phyloP scores from a whole-genome alignment of 2,329 filamentous ascomycete species.

The Phialocephala subalpina region DNA sequence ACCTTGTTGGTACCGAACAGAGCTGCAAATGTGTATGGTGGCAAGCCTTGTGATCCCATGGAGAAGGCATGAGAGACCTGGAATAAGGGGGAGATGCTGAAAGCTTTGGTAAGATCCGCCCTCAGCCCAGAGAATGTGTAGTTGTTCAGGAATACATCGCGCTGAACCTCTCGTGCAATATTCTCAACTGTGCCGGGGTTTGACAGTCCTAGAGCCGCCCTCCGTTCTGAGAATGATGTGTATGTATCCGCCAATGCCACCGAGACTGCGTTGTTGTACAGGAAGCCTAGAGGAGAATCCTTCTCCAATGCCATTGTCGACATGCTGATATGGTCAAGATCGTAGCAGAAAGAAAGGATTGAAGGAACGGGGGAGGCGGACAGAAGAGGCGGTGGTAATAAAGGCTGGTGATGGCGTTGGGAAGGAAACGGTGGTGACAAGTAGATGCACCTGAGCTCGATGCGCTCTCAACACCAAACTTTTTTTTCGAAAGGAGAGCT shows the following conservation, averaged over 20 bases:
- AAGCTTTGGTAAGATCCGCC: constrained; percentile 95
- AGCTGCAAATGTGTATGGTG: constrained; percentile 93
- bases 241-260: constrained; percentile 78
- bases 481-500: constrained; percentile 30
- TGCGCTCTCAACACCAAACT: constrained; percentile 15
- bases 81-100: constrained; percentile 93
- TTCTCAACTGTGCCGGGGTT: constrained; percentile 95
- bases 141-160: constrained; percentile 95
- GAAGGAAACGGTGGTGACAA: constrained; percentile 22
- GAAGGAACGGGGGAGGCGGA: constrained; percentile 11
- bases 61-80: constrained; percentile 97
- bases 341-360: constrained; percentile 9
- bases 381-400: constrained; percentile 3
- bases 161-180: constrained; percentile 90
- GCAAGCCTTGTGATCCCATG: constrained; percentile 87
- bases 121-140: constrained; percentile 96
- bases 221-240: constrained; percentile 82
- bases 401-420: constrained; percentile 15
- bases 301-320: constrained; percentile 43
- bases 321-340: constrained; percentile 32
- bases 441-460: constrained; percentile 22
- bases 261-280: constrained; percentile 78
- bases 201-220: constrained; percentile 85
- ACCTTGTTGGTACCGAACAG: constrained; percentile 95
- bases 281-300: constrained; percentile 66